Evolutionary conservation across 495 filamentous ascomycete species (phyloP), one percentile per base, ranked within the genome.

Genomic region (Sphaerosporella brunnea): DNA sequence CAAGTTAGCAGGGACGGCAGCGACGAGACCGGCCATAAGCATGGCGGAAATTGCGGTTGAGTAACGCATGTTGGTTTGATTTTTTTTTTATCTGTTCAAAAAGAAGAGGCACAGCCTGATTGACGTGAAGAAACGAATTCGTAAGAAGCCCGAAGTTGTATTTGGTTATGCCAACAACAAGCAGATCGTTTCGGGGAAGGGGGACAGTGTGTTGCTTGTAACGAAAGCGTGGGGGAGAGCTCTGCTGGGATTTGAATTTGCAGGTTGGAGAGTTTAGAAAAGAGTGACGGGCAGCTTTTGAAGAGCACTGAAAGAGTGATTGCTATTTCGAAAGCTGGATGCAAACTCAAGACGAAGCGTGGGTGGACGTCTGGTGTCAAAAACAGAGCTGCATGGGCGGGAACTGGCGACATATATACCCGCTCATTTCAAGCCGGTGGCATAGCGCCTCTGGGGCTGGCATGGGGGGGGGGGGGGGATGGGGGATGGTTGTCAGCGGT

Each of bases 241-340:
- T n/a, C n/a, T 40, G n/a, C 10, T 40, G 37, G 28, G 28, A 13
- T 5, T 39, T 7, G 24, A 43, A 43, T 43, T 43, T 43, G 39
- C 39, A 43, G 24, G 10, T 45, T 35, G 43, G 25, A 46, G 10
- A 30, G 20, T 48, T 50, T n/a, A n/a, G 23, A 44, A 57, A 56
- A 44, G 54, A 53, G 11, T 46, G 54, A 51, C 45, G 46, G 18
- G 49, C 36, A 47, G 48, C 40, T 40, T 45, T 56, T 49, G 55
- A 60, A 56, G 25, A 51, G 57, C 53, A 60, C 50, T 51, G 52
- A 60, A 57, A 36, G 58, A 60, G 58, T 60, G 57, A 60, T 60
- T 56, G 53, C 57, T 57, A 37, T 51, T 49, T 52, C 35, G 16
- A 45, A 52, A 49, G 48, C 40, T 36, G 47, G 47, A 34, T 45